These are phyloP conservation scores for Lactuca sativa DNA, from an alignment of 129 eudicot genomes.

Conservation along the genomic window DNA sequence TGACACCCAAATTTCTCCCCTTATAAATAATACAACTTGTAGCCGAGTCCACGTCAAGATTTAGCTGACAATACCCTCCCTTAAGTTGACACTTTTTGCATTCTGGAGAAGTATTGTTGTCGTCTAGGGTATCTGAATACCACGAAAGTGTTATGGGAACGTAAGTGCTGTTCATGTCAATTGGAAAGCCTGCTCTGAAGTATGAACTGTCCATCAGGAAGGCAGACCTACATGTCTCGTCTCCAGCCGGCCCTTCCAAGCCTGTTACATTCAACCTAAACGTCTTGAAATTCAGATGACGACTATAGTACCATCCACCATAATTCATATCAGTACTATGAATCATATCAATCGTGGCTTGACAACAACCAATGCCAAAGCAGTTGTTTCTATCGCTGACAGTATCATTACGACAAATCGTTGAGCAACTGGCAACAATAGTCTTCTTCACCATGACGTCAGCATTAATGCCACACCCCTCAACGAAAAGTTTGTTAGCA, in stretches of 20 bases:
- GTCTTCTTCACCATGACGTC: background rate
- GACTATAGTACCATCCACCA: too few species aligned
- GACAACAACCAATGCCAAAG: constrained; percentile 33
- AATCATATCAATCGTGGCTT: constrained; percentile 9
- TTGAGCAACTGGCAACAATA: constrained; percentile 7
- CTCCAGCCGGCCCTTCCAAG: constrained; percentile 6
- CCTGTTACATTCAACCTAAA: constrained; percentile 12
- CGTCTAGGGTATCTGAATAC: background rate
- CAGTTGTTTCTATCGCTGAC: background rate
- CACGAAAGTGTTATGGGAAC: constrained; percentile 20
- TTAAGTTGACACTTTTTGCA: background rate
- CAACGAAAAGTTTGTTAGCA: constrained; percentile 12
- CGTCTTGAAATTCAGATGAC: too few species aligned
- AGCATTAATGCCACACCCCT: constrained; percentile 29
- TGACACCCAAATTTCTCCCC: constrained; percentile 11
- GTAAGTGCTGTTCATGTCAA: background rate
- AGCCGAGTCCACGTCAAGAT: background rate
- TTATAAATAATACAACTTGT: background rate
- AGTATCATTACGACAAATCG: constrained; percentile 7
- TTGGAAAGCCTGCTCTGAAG: background rate
- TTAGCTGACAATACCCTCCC: background rate
- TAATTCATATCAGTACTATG: background rate
- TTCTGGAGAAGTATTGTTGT: background rate
- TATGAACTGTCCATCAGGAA: background rate
- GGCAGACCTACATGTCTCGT: constrained; percentile 23